Evolutionary conservation across 2,329 filamentous ascomycete genomes (phyloP).

Genomic region (Aspergillus hortae): DNA sequence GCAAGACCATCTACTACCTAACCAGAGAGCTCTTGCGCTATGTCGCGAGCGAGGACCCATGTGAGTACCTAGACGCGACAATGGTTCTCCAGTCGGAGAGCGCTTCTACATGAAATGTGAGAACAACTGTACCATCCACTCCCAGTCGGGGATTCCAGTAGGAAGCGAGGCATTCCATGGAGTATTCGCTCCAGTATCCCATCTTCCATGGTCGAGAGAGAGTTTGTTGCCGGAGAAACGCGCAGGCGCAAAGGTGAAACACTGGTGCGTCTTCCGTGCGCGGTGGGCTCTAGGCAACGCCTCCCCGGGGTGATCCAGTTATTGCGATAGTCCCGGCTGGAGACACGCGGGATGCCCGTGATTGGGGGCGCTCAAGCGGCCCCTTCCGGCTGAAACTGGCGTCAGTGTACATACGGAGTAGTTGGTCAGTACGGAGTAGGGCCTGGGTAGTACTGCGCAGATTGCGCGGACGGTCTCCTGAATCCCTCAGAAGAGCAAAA

Average conservation of each 20-base stretch:
- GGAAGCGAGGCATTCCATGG: neutral
- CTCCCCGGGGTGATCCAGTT: neutral
- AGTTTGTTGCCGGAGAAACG: conserved; percentile 24
- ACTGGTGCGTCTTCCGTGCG: conserved; percentile 6
- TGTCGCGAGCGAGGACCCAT: no score
- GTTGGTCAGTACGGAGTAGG: neutral
- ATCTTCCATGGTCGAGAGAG: no score
- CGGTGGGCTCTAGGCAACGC: neutral
- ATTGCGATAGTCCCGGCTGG: conserved; percentile 4
- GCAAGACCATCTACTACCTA: no score
- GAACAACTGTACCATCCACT: neutral
- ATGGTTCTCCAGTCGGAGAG: no score
- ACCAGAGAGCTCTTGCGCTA: no score
- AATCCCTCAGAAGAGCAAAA: no score
- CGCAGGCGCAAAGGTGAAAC: conserved; percentile 11
- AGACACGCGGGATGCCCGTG: neutral
- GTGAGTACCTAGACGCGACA: no score
- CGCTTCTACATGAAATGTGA: neutral
- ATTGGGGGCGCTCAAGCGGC: neutral
- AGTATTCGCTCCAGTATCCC: neutral
- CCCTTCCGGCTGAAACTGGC: neutral
- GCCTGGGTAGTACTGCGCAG: no score
- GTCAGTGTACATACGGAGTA: neutral
- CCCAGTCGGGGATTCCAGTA: neutral
- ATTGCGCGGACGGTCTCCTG: no score